Conservation (phyloP, 345 rosid species). For the Hypericum androsaemum region DNA sequence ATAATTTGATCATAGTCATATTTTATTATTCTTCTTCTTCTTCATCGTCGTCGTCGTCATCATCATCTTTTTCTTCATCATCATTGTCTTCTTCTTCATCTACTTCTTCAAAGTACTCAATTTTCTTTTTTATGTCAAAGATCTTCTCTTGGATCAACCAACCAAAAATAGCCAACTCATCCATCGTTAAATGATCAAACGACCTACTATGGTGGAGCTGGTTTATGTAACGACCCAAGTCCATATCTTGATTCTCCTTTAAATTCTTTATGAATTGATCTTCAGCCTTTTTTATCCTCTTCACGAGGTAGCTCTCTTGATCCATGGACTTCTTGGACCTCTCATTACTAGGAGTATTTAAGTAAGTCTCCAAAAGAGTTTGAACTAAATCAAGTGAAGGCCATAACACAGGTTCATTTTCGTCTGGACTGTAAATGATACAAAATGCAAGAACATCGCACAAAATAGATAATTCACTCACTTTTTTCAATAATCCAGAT, state of each 20-base stretch:
- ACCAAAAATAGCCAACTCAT: constrained; percentile 8
- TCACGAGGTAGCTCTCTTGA: constrained; percentile 22
- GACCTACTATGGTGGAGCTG: constrained; percentile 9
- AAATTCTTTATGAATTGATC: constrained; percentile 14
- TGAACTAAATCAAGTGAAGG: constrained; percentile 19
- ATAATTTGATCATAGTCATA: too few species aligned
- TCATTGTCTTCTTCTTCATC: background rate
- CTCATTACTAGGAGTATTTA: constrained; percentile 17
- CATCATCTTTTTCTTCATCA: background rate
- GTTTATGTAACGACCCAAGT: constrained; percentile 15
- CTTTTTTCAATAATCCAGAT: constrained; percentile 35
- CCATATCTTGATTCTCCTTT: constrained; percentile 13
- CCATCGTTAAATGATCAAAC: background rate
- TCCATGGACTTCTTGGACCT: constrained; percentile 28
- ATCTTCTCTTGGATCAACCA: constrained; percentile 23
- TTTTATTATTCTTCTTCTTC: too few species aligned
- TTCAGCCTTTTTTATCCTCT: constrained; percentile 17
- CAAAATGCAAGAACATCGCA: constrained; percentile 31
- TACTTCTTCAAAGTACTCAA: constrained; percentile 8
- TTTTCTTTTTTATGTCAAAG: constrained; percentile 12
- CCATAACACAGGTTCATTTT: constrained; percentile 28
- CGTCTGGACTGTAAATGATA: constrained; percentile 30
- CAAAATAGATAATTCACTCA: constrained; percentile 29
- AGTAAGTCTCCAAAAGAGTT: constrained; percentile 12
- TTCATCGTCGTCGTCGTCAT: too few species aligned